Evolutionary conservation across 2,329 filamentous ascomycete species (phyloP).

Genomic region (Thielaviopsis euricoi): DNA sequence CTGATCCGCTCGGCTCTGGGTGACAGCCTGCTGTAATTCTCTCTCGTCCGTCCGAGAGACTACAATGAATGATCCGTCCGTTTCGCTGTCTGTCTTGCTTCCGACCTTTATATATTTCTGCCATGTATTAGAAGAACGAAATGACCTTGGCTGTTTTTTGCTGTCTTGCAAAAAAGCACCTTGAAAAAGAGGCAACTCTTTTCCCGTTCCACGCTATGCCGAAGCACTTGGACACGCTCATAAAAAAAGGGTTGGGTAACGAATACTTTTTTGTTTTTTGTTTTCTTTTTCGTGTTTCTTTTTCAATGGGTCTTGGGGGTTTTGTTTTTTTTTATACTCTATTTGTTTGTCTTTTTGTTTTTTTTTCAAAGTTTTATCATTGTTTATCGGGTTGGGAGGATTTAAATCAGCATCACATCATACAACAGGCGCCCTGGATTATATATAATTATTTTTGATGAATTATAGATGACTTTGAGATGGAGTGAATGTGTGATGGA

Average conservation of each 20-base stretch:
- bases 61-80: too few species aligned
- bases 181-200: constrained; percentile 12
- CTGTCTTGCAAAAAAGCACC: not conserved
- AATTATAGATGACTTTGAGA: too few species aligned
- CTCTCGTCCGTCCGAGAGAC: too few species aligned
- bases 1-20: constrained; percentile 83
- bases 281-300: constrained; percentile 6
- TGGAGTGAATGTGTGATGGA: too few species aligned
- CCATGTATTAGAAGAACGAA: constrained; percentile 10
- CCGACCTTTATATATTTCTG: constrained; percentile 3
- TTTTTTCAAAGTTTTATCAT: not conserved
- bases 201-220: constrained; percentile 12
- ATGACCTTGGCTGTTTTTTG: not conserved
- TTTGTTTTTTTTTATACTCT: not conserved
- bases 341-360: not conserved
- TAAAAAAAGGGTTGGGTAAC: constrained; percentile 8
- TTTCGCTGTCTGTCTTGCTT: constrained; percentile 6
- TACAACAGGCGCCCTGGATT: too few species aligned
- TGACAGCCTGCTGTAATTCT: constrained; percentile 71
- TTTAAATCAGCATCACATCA: too few species aligned
- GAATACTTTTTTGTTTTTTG: not conserved
- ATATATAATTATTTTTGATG: too few species aligned
- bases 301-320: not conserved
- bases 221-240: constrained; percentile 12
- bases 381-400: too few species aligned